Conservation (phyloP, 2,329 filamentous ascomycete species). For the Penicillium sclerotiorum region DNA sequence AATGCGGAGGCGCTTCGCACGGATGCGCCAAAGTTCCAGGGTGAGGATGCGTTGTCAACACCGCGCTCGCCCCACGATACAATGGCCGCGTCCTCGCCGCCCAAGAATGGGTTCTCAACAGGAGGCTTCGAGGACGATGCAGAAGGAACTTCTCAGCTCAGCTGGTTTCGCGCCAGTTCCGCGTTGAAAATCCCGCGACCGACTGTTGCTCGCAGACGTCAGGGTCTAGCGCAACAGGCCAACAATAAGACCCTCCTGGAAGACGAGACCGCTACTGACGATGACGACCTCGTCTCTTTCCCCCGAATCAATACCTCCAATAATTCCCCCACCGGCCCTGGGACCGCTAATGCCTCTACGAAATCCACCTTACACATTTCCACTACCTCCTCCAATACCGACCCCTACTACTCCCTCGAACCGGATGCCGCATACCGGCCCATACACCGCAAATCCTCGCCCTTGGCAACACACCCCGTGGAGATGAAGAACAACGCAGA, state of each 20-base stretch:
- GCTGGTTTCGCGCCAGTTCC: conserved; percentile 20
- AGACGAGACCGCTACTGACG: conserved; percentile 77
- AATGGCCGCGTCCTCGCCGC: background rate
- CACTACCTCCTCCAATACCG: conserved; percentile 59
- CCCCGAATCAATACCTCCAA: conserved; percentile 49
- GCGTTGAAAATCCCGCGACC: conserved; percentile 23
- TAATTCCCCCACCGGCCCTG: conserved; percentile 14
- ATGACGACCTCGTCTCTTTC: conserved; percentile 75
- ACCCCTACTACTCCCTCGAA: conserved; percentile 62
- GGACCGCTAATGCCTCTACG: conserved; percentile 17
- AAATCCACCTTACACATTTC: conserved; percentile 30
- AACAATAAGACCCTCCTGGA: conserved; percentile 51
- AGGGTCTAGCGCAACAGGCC: conserved; percentile 49
- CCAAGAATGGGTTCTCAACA: conserved; percentile 3
- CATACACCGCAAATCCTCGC: conserved; percentile 40
- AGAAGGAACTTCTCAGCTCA: conserved; percentile 14
- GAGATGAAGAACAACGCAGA: conserved; percentile 44
- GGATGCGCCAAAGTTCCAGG: conserved; percentile 4
- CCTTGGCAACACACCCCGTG: conserved; percentile 38
- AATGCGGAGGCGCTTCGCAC: conserved; percentile 19
- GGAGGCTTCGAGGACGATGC: conserved; percentile 19
- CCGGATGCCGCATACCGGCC: conserved; percentile 38
- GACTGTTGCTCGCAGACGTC: conserved; percentile 32
- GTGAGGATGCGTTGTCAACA: background rate
- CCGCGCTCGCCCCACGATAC: conserved; percentile 12